Conservation (phyloP, 2,329 filamentous ascomycete genomes). For the Aureobasidium vineae region DNA sequence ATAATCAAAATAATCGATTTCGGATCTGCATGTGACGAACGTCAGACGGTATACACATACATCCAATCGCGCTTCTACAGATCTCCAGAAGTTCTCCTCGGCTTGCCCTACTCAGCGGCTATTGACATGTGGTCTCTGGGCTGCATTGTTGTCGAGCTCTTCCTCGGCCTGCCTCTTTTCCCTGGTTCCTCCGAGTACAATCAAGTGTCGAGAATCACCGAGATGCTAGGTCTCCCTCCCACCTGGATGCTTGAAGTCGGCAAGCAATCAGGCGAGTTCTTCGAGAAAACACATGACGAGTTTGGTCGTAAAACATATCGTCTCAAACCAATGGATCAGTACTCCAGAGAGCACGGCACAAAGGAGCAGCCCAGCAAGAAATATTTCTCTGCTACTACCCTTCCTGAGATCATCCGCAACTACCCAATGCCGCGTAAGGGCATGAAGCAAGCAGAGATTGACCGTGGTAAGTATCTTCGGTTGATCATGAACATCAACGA, state of each 20-base stretch:
- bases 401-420: constrained; percentile 95
- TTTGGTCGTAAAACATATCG: constrained; percentile 88
- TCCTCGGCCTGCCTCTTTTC: constrained; percentile 90
- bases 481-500: background rate
- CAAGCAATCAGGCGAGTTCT: constrained; percentile 96
- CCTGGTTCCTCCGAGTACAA: constrained; percentile 99
- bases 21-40: constrained; percentile 95
- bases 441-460: constrained; percentile 96
- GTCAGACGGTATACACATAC: constrained; percentile 98
- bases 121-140: constrained; percentile 99
- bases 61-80: constrained; percentile 98
- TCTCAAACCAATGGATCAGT: constrained; percentile 96
- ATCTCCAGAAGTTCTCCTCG: constrained; percentile 93
- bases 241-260: constrained; percentile 99
- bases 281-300: constrained; percentile 88
- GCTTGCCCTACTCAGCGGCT: constrained; percentile 92
- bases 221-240: constrained; percentile 95
- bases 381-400: constrained; percentile 91
- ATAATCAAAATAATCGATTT: constrained; percentile 99
- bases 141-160: constrained; percentile 96
- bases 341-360: constrained; percentile 88
- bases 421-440: constrained; percentile 99
- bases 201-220: constrained; percentile 92
- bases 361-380: constrained; percentile 99
- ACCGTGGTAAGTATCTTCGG: constrained; percentile 67